Evolutionary conservation across 2,329 filamentous ascomycete species (phyloP).

Genomic region (Pseudopithomyces chartarum): DNA sequence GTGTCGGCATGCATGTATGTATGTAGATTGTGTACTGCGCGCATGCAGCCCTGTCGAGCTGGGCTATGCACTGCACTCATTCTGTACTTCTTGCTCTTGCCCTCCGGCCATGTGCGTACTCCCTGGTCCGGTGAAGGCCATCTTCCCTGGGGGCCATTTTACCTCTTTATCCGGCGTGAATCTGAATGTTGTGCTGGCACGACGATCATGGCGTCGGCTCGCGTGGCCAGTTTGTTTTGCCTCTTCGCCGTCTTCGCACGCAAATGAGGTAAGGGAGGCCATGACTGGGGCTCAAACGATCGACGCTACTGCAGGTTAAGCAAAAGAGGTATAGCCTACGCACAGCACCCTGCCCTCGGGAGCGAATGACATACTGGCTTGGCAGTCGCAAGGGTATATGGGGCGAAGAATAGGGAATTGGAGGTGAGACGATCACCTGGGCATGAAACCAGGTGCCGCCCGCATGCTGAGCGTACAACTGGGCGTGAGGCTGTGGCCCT

Average conservation of each 20-base stretch:
- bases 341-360: not conserved
- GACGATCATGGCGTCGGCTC: not conserved
- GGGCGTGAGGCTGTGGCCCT: slow-evolving; percentile 5
- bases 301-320: slow-evolving; percentile 24
- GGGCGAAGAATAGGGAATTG: slow-evolving; percentile 2
- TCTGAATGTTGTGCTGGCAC: not conserved
- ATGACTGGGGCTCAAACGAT: slow-evolving; percentile 8
- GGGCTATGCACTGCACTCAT: not conserved
- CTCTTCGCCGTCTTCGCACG: not conserved
- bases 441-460: not conserved
- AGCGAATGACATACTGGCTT: not conserved
- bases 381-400: not conserved
- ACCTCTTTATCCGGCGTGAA: not conserved
- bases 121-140: not conserved
- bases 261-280: not conserved
- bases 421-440: not conserved
- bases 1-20: not conserved
- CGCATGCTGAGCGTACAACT: not conserved
- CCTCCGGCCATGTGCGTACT: not conserved
- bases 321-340: slow-evolving; percentile 16
- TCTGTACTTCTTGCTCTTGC: not conserved
- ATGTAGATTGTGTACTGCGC: no score
- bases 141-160: not conserved
- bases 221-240: not conserved
- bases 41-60: not conserved